Conservation (phyloP, 164 flowering plant species). For the Platanus orientalis region DNA sequence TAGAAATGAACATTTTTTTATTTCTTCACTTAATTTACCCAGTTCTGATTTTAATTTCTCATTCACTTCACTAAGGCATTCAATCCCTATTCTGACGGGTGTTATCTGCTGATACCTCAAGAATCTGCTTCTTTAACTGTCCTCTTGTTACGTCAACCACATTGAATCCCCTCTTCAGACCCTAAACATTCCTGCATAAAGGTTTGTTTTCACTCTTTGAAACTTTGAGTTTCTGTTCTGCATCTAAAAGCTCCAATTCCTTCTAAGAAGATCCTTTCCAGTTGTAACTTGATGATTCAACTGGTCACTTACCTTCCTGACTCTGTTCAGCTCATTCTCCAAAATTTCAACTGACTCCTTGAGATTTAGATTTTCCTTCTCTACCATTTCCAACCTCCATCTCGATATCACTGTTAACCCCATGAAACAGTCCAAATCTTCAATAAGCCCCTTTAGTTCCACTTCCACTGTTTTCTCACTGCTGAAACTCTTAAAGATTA, state of each 20-base stretch:
- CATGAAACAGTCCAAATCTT: slow-evolving; percentile 33
- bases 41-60: slow-evolving; percentile 40
- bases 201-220: slow-evolving; percentile 31
- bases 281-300: slow-evolving; percentile 33
- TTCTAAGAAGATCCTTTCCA: slow-evolving; percentile 38
- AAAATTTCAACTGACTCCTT: slow-evolving; percentile 27
- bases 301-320: slow-evolving; percentile 2
- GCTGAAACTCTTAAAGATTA: slow-evolving; percentile 40
- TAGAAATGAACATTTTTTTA: too few species aligned
- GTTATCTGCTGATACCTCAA: slow-evolving; percentile 30
- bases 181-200: slow-evolving; percentile 34
- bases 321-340: neutral
- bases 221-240: slow-evolving; percentile 39
- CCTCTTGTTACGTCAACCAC: slow-evolving; percentile 28
- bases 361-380: slow-evolving; percentile 42
- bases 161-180: slow-evolving; percentile 36
- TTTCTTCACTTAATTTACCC: slow-evolving; percentile 29
- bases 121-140: slow-evolving; percentile 35
- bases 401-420: slow-evolving; percentile 34
- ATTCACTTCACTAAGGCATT: slow-evolving; percentile 40
- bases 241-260: slow-evolving; percentile 42
- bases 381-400: slow-evolving; percentile 34
- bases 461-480: slow-evolving; percentile 47
- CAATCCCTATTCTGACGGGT: slow-evolving; percentile 33
- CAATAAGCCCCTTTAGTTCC: slow-evolving; percentile 29